Conservation (phyloP, 2,329 filamentous ascomycete genomes). For the Diaporthe citri region DNA sequence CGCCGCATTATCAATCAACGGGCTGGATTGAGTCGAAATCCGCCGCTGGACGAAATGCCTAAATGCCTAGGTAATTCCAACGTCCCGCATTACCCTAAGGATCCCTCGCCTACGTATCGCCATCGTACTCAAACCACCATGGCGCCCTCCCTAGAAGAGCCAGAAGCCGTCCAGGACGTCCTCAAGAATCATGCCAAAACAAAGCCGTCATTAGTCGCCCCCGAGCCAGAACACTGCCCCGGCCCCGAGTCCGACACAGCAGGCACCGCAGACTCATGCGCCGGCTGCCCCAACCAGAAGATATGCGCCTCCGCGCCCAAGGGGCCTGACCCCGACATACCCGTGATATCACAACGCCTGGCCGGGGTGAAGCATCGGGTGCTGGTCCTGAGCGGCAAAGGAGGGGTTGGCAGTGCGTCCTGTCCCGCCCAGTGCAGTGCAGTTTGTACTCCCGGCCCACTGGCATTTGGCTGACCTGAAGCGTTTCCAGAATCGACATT, state of each 20-base stretch:
- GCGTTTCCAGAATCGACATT: conserved; percentile 78
- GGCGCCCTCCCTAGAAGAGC: conserved; percentile 85
- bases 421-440: not conserved
- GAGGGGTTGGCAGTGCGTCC: conserved; percentile 81
- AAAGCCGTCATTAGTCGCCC: conserved; percentile 88
- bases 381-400: conserved; percentile 92
- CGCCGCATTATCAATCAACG: conserved; percentile 40
- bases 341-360: conserved; percentile 86
- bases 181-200: conserved; percentile 81
- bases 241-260: conserved; percentile 84
- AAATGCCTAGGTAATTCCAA: not conserved
- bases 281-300: conserved; percentile 93
- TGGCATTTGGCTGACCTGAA: conserved; percentile 9
- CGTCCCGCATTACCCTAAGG: not conserved
- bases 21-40: not conserved
- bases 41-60: not conserved
- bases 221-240: conserved; percentile 96
- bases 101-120: not conserved
- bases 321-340: conserved; percentile 94
- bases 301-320: conserved; percentile 96
- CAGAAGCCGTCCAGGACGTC: conserved; percentile 75
- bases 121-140: conserved; percentile 58
- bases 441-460: not conserved
- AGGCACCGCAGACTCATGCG: conserved; percentile 84
- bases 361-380: conserved; percentile 90